A percentile compares a stretch with the other conserved stretches of the same genome.
Conservation (phyloP, 805 yeast genomes). For the Candida patagonica region DNA sequence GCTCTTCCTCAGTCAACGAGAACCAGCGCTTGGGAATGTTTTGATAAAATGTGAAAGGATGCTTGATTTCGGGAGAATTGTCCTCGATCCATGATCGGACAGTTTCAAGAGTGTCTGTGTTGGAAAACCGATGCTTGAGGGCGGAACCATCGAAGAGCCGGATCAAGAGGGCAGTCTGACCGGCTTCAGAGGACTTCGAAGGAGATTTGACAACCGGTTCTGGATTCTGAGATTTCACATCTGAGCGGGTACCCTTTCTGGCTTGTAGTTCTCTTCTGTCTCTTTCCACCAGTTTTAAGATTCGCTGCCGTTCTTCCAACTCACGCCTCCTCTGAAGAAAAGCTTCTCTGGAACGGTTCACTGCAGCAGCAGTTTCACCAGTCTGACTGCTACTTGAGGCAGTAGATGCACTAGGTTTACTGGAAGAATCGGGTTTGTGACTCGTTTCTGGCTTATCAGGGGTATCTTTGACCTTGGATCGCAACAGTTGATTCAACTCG, state of each 20-base stretch:
- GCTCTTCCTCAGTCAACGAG: constrained; percentile 54
- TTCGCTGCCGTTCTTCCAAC: constrained; percentile 46
- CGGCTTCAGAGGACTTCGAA: constrained; percentile 5
- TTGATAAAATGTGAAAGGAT: constrained; percentile 43
- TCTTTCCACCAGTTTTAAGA: constrained; percentile 41
- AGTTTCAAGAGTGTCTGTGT: constrained; percentile 38
- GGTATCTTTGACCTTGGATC: not conserved
- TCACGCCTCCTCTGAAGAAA: constrained; percentile 4
- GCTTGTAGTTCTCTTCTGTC: constrained; percentile 41
- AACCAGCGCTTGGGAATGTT: constrained; percentile 56
- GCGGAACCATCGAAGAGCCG: constrained; percentile 61
- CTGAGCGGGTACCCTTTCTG: not conserved
- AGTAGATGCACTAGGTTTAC: not conserved
- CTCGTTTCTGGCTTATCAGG: not conserved
- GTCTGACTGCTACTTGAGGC: constrained; percentile 1
- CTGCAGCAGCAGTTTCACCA: constrained; percentile 5
- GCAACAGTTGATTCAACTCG: constrained; percentile 7
- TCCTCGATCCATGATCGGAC: constrained; percentile 56
- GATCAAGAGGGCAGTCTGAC: constrained; percentile 41
- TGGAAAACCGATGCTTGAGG: constrained; percentile 41
- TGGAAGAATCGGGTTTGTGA: not conserved
- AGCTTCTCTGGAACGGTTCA: not conserved
- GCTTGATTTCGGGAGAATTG: constrained; percentile 39
- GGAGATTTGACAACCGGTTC: no score
- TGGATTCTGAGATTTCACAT: not conserved